phyloP scores from a whole-genome alignment of 805 yeast genomes.

The Jamesozyma jinghongensis region DNA sequence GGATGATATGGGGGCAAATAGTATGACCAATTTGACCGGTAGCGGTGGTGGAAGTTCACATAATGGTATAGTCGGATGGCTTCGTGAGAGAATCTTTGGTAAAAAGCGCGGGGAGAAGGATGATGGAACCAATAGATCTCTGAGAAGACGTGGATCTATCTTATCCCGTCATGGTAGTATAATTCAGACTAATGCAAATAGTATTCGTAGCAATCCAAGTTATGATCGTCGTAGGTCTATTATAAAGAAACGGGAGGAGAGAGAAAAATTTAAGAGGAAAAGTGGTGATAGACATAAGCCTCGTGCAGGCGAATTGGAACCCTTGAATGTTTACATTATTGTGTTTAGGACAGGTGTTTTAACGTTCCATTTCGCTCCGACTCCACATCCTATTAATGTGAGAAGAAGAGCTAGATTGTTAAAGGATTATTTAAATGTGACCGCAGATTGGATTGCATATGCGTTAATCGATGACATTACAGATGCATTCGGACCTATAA shows the following conservation, averaged over 20 bases:
- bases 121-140: neutral
- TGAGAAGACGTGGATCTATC: constrained; percentile 8
- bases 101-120: neutral
- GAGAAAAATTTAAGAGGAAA: constrained; percentile 34
- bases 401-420: constrained; percentile 84
- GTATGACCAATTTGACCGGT: constrained; percentile 2
- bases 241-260: constrained; percentile 27
- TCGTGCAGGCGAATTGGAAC: constrained; percentile 55
- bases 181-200: constrained; percentile 4
- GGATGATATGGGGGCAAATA: no score
- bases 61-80: no score
- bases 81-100: neutral
- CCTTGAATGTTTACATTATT: constrained; percentile 85
- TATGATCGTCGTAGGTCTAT: constrained; percentile 20
- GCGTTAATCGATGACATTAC: constrained; percentile 95
- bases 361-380: constrained; percentile 88
- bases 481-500: constrained; percentile 95
- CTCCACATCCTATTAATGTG: constrained; percentile 94
- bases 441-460: constrained; percentile 95
- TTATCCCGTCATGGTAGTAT: constrained; percentile 2
- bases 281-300: constrained; percentile 39
- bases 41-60: no score
- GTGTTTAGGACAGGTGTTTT: constrained; percentile 87
- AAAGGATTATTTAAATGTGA: constrained; percentile 78
- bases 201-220: constrained; percentile 5